Evolutionary conservation across 495 filamentous ascomycete species (phyloP).

Genomic region (Melanomma pulvis-pyrius): DNA sequence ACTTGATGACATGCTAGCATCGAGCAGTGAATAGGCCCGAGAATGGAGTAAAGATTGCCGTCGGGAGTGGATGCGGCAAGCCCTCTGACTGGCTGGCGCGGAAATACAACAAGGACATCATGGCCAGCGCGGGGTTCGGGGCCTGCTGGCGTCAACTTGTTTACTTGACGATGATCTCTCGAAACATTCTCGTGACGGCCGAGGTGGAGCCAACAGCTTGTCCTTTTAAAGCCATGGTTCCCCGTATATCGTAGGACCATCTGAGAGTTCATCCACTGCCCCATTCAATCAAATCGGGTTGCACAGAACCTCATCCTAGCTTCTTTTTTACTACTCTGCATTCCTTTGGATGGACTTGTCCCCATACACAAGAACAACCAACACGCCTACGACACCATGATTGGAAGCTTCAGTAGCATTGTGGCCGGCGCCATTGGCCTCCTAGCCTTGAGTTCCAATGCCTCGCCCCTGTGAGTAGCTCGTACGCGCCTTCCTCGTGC

Average conservation of each 20-base stretch:
- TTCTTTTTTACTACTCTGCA: background rate
- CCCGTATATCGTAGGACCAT: conserved; percentile 8
- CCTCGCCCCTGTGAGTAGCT: conserved; percentile 27
- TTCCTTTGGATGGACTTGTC: conserved; percentile 14
- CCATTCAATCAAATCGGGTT: background rate
- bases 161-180: conserved; percentile 20
- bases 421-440: conserved; percentile 25
- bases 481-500: background rate
- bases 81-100: conserved; percentile 7
- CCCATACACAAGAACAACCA: background rate
- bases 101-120: conserved; percentile 21
- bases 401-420: conserved; percentile 10
- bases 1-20: conserved; percentile 4
- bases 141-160: conserved; percentile 8
- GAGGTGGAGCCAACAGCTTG: background rate
- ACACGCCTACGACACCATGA: conserved; percentile 15
- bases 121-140: background rate
- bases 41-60: conserved; percentile 20
- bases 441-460: conserved; percentile 17
- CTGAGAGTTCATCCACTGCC: background rate
- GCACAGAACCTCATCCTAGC: background rate
- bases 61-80: background rate
- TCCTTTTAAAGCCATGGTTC: conserved; percentile 18
- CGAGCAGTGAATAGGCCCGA: background rate
- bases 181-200: conserved; percentile 15